Evolutionary conservation across 805 yeast genomes (phyloP).

Genomic region (Saccharomyces kudriavzevii): DNA sequence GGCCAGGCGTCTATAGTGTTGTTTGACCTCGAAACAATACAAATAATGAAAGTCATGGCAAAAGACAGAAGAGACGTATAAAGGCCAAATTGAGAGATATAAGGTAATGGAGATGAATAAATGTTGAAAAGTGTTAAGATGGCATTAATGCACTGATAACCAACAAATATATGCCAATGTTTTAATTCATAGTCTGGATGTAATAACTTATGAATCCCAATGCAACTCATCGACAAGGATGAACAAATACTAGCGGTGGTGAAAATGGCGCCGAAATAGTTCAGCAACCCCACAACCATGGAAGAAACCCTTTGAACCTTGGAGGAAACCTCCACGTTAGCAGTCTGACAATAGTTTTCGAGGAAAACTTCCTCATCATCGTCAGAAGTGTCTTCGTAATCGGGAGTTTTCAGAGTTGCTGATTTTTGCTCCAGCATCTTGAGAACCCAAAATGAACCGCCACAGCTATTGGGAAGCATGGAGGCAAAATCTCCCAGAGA

Average conservation of each 20-base stretch:
- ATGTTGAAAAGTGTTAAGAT: slow-evolving; percentile 40
- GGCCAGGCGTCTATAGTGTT: slow-evolving; percentile 33
- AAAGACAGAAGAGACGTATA: slow-evolving; percentile 47
- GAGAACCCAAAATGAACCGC: slow-evolving; percentile 53
- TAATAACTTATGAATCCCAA: slow-evolving; percentile 42
- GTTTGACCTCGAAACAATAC: slow-evolving; percentile 45
- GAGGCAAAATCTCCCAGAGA: slow-evolving; percentile 47
- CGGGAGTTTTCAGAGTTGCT: not conserved
- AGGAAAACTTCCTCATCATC: slow-evolving; percentile 6
- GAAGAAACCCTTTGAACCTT: slow-evolving; percentile 28
- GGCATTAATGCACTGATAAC: slow-evolving; percentile 39
- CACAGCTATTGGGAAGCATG: slow-evolving; percentile 51
- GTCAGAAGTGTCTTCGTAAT: not conserved
- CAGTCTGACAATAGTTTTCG: slow-evolving; percentile 7
- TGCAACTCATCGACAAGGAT: slow-evolving; percentile 43
- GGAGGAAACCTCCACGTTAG: slow-evolving; percentile 2
- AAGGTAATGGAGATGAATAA: slow-evolving; percentile 46
- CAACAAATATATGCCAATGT: slow-evolving; percentile 50
- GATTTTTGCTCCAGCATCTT: slow-evolving; percentile 34
- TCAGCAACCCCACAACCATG: slow-evolving; percentile 49
- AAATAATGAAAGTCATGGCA: slow-evolving; percentile 44
- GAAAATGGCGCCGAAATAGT: slow-evolving; percentile 55
- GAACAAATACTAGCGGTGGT: slow-evolving; percentile 54
- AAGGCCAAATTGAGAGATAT: slow-evolving; percentile 41
- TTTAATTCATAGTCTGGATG: slow-evolving; percentile 31